phyloP scores from a whole-genome alignment of 2,329 filamentous ascomycete species.

The Alternaria burnsii region DNA sequence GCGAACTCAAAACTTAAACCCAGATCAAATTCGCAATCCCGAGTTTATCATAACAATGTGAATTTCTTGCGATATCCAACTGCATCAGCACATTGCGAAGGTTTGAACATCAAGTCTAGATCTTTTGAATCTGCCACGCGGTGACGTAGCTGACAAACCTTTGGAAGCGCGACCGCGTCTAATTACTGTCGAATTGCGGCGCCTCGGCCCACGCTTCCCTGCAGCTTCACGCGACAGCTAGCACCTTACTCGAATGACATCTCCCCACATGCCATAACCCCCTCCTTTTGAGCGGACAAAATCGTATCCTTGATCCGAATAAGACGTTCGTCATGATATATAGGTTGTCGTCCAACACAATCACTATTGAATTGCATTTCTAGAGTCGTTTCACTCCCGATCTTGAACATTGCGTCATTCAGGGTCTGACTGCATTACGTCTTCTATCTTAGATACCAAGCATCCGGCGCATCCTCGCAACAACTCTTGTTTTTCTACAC shows the following conservation, averaged over 20 bases:
- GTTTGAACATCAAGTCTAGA: slow-evolving; percentile 20
- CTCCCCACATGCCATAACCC: slow-evolving; percentile 11
- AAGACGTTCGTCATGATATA: slow-evolving; percentile 13
- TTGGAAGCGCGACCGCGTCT: slow-evolving; percentile 13
- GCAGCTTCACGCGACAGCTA: slow-evolving; percentile 16
- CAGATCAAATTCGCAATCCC: neutral
- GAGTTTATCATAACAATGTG: neutral
- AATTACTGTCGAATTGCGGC: slow-evolving; percentile 6
- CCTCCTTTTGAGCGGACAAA: neutral
- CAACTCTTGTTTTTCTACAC: neutral
- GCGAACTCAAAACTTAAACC: neutral
- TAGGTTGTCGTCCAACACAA: neutral
- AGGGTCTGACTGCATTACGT: slow-evolving; percentile 31
- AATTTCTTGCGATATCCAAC: neutral
- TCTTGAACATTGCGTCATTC: slow-evolving; percentile 36
- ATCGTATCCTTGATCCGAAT: slow-evolving; percentile 14
- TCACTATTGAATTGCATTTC: slow-evolving; percentile 7
- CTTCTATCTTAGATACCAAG: slow-evolving; percentile 22
- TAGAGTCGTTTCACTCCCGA: slow-evolving; percentile 8
- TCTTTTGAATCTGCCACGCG: slow-evolving; percentile 11
- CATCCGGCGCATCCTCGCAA: slow-evolving; percentile 5
- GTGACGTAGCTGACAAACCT: slow-evolving; percentile 22
- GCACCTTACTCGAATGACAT: slow-evolving; percentile 13
- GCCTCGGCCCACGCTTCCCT: slow-evolving; percentile 20
- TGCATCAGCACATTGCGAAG: neutral